These are phyloP conservation scores for Favolaschia claudopus DNA, from an alignment of 768 basidiomycete species.

Conservation along the genomic window DNA sequence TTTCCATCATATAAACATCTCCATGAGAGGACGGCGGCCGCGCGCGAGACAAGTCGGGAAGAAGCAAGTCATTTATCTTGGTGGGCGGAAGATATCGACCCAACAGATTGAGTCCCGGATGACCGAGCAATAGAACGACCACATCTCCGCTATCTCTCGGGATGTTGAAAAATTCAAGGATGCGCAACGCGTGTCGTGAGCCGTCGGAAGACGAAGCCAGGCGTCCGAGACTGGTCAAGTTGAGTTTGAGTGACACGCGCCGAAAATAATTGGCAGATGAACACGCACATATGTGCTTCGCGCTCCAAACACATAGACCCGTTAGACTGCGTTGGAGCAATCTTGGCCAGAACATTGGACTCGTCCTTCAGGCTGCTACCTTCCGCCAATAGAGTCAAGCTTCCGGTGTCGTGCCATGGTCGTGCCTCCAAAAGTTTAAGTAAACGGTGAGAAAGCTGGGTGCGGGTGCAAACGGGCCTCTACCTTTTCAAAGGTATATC, in stretches of 20 bases:
- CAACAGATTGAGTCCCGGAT: conserved; percentile 74
- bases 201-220: conserved; percentile 59
- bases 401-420: conserved; percentile 78
- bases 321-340: conserved; percentile 75
- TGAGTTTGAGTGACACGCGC: neutral
- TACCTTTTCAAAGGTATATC: conserved; percentile 77
- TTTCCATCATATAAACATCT: conserved; percentile 59
- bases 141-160: conserved; percentile 71
- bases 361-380: conserved; percentile 76
- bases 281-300: conserved; percentile 73
- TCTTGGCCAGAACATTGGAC: conserved; percentile 74
- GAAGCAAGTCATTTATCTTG: conserved; percentile 71
- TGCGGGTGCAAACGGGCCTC: conserved; percentile 1
- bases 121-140: conserved; percentile 73
- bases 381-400: conserved; percentile 72
- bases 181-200: conserved; percentile 58
- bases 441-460: conserved; percentile 14
- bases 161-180: conserved; percentile 73
- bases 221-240: conserved; percentile 53
- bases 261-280: neutral
- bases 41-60: conserved; percentile 58
- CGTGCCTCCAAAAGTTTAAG: conserved; percentile 56
- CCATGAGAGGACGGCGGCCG: conserved; percentile 52
- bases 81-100: conserved; percentile 74
- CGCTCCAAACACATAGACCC: conserved; percentile 76